Conservation (phyloP, 1,139 yeast species). For the Taphrina deformans region DNA sequence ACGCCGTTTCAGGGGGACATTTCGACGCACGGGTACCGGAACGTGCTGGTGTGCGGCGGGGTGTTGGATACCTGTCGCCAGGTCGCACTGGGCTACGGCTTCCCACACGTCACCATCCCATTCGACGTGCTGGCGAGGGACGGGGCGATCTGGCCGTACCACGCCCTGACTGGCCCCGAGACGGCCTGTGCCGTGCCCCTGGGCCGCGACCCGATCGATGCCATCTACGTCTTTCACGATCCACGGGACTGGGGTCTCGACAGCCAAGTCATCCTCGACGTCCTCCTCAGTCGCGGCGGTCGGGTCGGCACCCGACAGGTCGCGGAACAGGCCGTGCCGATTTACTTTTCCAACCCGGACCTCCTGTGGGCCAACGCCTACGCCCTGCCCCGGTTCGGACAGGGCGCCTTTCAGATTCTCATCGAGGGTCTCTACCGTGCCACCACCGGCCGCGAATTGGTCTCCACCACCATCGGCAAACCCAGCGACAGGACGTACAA, state of each 20-base stretch:
- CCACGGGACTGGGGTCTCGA: slow-evolving; percentile 88
- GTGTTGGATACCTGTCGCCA: slow-evolving; percentile 48
- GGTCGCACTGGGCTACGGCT: slow-evolving; percentile 53
- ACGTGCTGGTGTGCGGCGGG: slow-evolving; percentile 82
- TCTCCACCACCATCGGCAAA: slow-evolving; percentile 77
- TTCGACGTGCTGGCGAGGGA: slow-evolving; percentile 64
- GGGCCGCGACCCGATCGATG: slow-evolving; percentile 59
- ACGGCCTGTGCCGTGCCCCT: slow-evolving; percentile 50
- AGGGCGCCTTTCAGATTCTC: slow-evolving; percentile 55
- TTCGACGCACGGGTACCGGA: slow-evolving; percentile 53
- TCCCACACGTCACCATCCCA: slow-evolving; percentile 72
- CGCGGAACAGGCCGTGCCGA: slow-evolving; percentile 67
- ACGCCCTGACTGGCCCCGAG: slow-evolving; percentile 55
- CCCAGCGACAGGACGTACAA: slow-evolving; percentile 63
- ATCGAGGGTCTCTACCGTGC: slow-evolving; percentile 64
- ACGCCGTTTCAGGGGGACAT: slow-evolving; percentile 84
- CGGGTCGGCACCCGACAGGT: slow-evolving; percentile 71
- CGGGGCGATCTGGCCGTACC: slow-evolving; percentile 73
- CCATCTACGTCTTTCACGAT: slow-evolving; percentile 83
- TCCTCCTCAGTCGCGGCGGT: slow-evolving; percentile 70
- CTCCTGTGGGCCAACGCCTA: slow-evolving; percentile 88
- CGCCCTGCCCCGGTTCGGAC: slow-evolving; percentile 74
- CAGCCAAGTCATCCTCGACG: slow-evolving; percentile 78
- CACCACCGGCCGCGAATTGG: slow-evolving; percentile 61
- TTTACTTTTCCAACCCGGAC: slow-evolving; percentile 84